Evolutionary conservation across 805 yeast species (phyloP).

Genomic region (Ogataea nitratoaversa): DNA sequence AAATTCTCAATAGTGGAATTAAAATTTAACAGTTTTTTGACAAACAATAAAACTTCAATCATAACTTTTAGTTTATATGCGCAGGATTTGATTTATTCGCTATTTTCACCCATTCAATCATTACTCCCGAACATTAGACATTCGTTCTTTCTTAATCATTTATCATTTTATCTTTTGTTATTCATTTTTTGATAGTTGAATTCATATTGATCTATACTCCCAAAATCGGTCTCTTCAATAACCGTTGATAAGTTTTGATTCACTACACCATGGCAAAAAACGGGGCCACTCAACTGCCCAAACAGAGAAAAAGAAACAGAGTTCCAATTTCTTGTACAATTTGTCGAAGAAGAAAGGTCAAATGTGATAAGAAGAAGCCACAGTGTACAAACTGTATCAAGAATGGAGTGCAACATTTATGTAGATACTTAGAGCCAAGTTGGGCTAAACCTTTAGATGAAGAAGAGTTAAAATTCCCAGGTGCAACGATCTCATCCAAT

Average conservation of each 20-base stretch:
- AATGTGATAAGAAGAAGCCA: slow-evolving; percentile 44
- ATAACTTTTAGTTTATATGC: too few species aligned
- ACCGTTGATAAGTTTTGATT: too few species aligned
- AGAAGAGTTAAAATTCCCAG: slow-evolving; percentile 26
- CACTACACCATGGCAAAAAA: slow-evolving; percentile 12
- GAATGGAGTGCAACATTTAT: slow-evolving; percentile 54
- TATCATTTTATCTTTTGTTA: too few species aligned
- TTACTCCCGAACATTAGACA: too few species aligned
- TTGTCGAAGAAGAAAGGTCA: slow-evolving; percentile 36
- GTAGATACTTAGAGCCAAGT: slow-evolving; percentile 55
- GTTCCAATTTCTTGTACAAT: slow-evolving; percentile 38
- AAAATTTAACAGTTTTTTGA: too few species aligned
- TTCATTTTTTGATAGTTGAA: neutral
- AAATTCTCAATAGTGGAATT: too few species aligned
- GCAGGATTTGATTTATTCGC: too few species aligned
- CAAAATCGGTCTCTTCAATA: too few species aligned
- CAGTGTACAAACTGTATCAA: slow-evolving; percentile 53
- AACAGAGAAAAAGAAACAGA: slow-evolving; percentile 33
- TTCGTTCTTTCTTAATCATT: too few species aligned
- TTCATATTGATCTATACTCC: neutral
- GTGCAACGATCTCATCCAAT: slow-evolving; percentile 11
- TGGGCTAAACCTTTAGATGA: slow-evolving; percentile 48
- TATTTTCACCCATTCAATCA: too few species aligned
- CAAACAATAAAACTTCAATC: too few species aligned
- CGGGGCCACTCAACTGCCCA: slow-evolving; percentile 12